A percentile compares a stretch with the other conserved stretches of the same genome.
phyloP scores from a whole-genome alignment of 2,329 filamentous ascomycete genomes.

The Talaromyces pinophilus region DNA sequence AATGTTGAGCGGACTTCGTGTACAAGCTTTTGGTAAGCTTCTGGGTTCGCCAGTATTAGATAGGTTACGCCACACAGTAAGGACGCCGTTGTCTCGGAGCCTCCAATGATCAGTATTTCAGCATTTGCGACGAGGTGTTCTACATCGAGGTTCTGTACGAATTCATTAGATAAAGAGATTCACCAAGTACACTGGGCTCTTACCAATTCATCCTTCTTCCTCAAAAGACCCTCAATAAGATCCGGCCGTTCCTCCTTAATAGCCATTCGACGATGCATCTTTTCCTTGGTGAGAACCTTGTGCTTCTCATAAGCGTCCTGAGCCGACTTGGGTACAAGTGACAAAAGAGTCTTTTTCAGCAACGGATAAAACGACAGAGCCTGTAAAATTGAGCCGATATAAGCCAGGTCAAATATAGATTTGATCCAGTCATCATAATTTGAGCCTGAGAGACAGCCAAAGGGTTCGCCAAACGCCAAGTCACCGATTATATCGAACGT shows the following conservation, averaged over 20 bases:
- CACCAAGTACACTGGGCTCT: constrained; percentile 23
- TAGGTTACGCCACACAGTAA: constrained; percentile 46
- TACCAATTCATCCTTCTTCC: constrained; percentile 27
- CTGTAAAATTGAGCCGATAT: constrained; percentile 25
- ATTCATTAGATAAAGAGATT: constrained; percentile 32
- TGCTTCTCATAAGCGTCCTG: constrained; percentile 23
- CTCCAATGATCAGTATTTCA: constrained; percentile 14
- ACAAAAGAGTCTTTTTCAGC: constrained; percentile 23
- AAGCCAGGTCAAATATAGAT: constrained; percentile 16
- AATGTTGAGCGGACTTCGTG: constrained; percentile 47
- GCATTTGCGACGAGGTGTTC: constrained; percentile 13
- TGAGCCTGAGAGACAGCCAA: constrained; percentile 27
- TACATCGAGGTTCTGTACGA: neutral
- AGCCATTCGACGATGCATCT: constrained; percentile 26
- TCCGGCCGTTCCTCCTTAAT: constrained; percentile 23
- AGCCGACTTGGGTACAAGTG: constrained; percentile 20
- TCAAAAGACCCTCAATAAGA: constrained; percentile 27
- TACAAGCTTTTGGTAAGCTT: constrained; percentile 34
- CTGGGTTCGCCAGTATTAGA: constrained; percentile 41
- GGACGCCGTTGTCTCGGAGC: constrained; percentile 49
- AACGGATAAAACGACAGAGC: constrained; percentile 24
- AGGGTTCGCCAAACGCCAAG: constrained; percentile 44
- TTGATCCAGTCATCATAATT: constrained; percentile 13
- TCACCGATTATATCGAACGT: constrained; percentile 48
- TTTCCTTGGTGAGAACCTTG: constrained; percentile 22